These are phyloP conservation scores for Thelonectria blattea DNA, from an alignment of 2,329 filamentous ascomycete species.

Conservation along the genomic window DNA sequence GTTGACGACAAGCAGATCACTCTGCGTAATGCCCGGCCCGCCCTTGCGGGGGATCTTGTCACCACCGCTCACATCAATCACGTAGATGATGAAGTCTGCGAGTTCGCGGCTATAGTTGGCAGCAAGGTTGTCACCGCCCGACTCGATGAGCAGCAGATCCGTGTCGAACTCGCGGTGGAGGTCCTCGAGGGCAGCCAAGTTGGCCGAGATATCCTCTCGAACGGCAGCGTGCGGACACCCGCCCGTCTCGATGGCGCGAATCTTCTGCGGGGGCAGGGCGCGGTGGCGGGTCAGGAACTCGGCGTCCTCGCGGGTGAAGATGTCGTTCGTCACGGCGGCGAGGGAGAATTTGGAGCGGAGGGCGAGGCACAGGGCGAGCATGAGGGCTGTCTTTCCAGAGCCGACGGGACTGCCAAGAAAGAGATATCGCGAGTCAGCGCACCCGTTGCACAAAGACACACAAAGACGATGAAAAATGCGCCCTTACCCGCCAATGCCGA, in stretches of 20 bases:
- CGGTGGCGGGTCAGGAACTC: constrained; percentile 91
- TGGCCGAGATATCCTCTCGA: constrained; percentile 93
- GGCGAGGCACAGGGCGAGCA: constrained; percentile 88
- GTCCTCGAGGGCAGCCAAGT: constrained; percentile 90
- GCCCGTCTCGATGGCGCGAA: constrained; percentile 95
- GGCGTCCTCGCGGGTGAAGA: constrained; percentile 97
- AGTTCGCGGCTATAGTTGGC: constrained; percentile 96
- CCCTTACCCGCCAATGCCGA: constrained; percentile 94
- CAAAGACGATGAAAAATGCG: too few species aligned
- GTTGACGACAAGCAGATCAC: constrained; percentile 91
- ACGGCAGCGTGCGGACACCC: constrained; percentile 97
- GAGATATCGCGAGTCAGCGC: constrained; percentile 9
- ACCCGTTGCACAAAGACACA: background rate
- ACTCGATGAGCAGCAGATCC: constrained; percentile 92
- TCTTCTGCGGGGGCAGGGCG: constrained; percentile 82
- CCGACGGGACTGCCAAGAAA: constrained; percentile 78
- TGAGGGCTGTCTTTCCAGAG: constrained; percentile 95
- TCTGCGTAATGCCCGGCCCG: constrained; percentile 95
- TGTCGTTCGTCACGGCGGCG: constrained; percentile 97
- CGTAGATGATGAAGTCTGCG: constrained; percentile 97
- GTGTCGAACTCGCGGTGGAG: constrained; percentile 80
- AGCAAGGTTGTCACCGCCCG: constrained; percentile 93
- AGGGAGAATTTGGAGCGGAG: constrained; percentile 84
- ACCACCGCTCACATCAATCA: constrained; percentile 94
- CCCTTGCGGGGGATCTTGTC: constrained; percentile 98